Base-by-base conservation (phyloP, 768 basidiomycete species). In the Neoboletus magnificus region DNA sequence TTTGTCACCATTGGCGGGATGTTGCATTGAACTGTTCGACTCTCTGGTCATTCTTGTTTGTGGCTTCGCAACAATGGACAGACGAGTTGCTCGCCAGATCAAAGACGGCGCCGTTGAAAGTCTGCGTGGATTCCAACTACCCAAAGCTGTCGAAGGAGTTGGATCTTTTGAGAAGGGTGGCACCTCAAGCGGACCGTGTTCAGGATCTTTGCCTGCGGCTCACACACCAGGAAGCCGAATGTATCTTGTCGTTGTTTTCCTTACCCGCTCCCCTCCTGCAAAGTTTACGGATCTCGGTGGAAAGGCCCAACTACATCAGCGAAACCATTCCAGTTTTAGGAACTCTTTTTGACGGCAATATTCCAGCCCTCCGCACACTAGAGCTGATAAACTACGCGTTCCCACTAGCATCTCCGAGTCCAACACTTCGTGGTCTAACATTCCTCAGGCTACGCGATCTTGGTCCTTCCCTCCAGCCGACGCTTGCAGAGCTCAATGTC, bases 81-180 rank as follows among this genome's bases (percentile, higher is more conserved):
- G 67, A 73, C 50, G 77, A 76, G 60, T 75, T 81, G 70, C 56
- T 82, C 25, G 64, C 61, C 35, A 71, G 79, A 22, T 82, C 80
- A 4, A 79, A 77, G 59, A 73, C 65, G 64, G 73, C 72, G 16
- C 68, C 72, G 32, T 42, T 69, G 40, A 55, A 54, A 33, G 47
- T 69, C 30, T n/a, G 49, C 36, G 29, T 48, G 4, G 63, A 67
- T 64, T 76, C 23, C 54, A 65, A 42, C 54, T 77, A 49, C 68
- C 63, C 49, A 22, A 54, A 67, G 61, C 27, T 58, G 60, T 54
- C 43, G 68, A 41, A 53, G 62, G 32, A 69, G 62, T 54, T 51
- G 63, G 8, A 68, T 67, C 15, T 73, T 66, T 11, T 77, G 27
- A 66, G 66, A 35, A 66, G 63, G 29, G 67, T 70, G 30, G 62